Percentiles rank a stretch among this genome's conserved stretches.
These are phyloP conservation scores for Phytophthora europaea DNA, from an alignment of 352 stramenopile species.

Conservation along the genomic window DNA sequence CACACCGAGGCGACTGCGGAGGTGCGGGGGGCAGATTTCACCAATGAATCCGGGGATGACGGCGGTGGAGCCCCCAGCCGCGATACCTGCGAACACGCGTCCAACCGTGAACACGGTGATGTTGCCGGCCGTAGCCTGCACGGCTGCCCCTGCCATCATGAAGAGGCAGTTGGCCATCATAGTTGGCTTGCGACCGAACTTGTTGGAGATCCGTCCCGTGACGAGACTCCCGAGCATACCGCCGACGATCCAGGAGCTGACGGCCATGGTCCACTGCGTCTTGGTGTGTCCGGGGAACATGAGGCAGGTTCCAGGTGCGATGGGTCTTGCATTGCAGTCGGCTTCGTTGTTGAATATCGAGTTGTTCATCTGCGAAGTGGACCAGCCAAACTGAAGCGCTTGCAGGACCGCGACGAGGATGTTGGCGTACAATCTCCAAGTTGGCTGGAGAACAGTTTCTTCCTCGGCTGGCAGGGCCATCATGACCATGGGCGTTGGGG, in stretches of 20 bases:
- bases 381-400: constrained; percentile 49
- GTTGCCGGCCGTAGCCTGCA: constrained; percentile 36
- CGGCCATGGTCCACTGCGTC: constrained; percentile 61
- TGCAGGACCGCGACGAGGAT: constrained; percentile 57
- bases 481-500: constrained; percentile 39
- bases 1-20: constrained; percentile 41
- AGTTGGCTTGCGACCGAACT: constrained; percentile 54
- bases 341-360: constrained; percentile 47
- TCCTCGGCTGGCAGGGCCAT: constrained; percentile 19
- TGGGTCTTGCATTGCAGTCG: constrained; percentile 50
- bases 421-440: constrained; percentile 61
- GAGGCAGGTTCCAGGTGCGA: constrained; percentile 37
- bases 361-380: constrained; percentile 63
- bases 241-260: constrained; percentile 69
- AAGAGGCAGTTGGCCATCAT: constrained; percentile 47
- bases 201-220: constrained; percentile 44
- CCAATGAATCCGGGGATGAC: constrained; percentile 50
- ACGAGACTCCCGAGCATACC: constrained; percentile 48
- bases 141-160: constrained; percentile 47
- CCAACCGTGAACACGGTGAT: constrained; percentile 50
- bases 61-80: constrained; percentile 41
- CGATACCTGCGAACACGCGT: constrained; percentile 53
- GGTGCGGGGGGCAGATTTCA: constrained; percentile 51
- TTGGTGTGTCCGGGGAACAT: constrained; percentile 42
- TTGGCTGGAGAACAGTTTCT: constrained; percentile 22